Conservation (phyloP, 176 grass and related monocot species). For the bread wheat (Triticum aestivum) region IWGSC_CS_RefSeq_v2.1 NC_057794.1:254394249-254394748, state of each 20-base stretch:
- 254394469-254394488: slow-evolving; percentile 99
- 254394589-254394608: not conserved
- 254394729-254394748: slow-evolving; percentile 88
- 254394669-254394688: slow-evolving; percentile 89
- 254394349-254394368: slow-evolving; percentile 88
- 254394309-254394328: slow-evolving; percentile 12
- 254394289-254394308: not conserved
- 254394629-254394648: slow-evolving; percentile 86
- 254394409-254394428: slow-evolving; percentile 84
- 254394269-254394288: slow-evolving; percentile 13
- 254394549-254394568: not conserved
- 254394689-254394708: slow-evolving; percentile 87
- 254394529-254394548: not conserved
- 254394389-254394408: slow-evolving; percentile 95
- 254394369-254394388: slow-evolving; percentile 79
- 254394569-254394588: slow-evolving; percentile 12
- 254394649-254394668: slow-evolving; percentile 92
- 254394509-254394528: slow-evolving; percentile 5
- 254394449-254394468: slow-evolving; percentile 99
- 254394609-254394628: slow-evolving; percentile 15
- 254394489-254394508: slow-evolving; percentile 87
- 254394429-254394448: slow-evolving; percentile 95
- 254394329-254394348: slow-evolving; percentile 73
- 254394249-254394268: slow-evolving; percentile 12
- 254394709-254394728: slow-evolving; percentile 90